Base-by-base conservation (phyloP, 2,329 filamentous ascomycete genomes). In the Cercospora brassicicola region DNA sequence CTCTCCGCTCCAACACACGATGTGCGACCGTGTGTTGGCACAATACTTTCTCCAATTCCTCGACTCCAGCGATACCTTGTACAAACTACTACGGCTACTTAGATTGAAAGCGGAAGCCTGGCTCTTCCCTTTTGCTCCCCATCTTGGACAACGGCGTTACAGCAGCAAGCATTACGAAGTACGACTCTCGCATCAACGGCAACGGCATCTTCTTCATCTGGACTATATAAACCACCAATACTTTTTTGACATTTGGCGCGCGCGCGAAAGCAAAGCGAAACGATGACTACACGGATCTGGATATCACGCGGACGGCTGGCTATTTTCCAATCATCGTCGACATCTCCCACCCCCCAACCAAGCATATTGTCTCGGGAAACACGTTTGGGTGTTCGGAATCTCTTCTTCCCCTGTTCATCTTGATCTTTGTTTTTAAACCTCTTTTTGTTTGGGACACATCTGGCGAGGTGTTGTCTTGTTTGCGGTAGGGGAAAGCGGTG, bases 81-180 rank as follows among this genome's bases (percentile, higher is more conserved):
- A 73, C 69, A 73, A 72, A 73, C 68, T 62, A 69, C 39, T 36
- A 63, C 66, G 71, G 67, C 62, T 28, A 71, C 66, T 68, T 70
- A 67, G 65, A 69, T 62, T 57, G 67, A 69, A 67, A 67, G 65
- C 60, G 70, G 66, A 67, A 68, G 66, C 48, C 31, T 6, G 36
- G 63, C 59, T 67, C 66, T 65, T 42, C 60, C 39, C 51, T 59
- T 59, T 62, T 42, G 36, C 63, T 55, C 48, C 33, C 57, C 59
- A 65, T 51, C 65, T 63, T 63, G 67, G 69, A 73, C 63, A 68
- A 73, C 68, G 71, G 71, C 69, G 71, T 72, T 72, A 63, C 62
- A 67, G 64, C 71, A 71, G 71, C 71, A 73, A 57, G 53, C 53
- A 57, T 72, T 68, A 73, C 69, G 71, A 73, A 71, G 48, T 64